phyloP scores from a whole-genome alignment of 805 yeast species.

The Candida ortonii region DNA sequence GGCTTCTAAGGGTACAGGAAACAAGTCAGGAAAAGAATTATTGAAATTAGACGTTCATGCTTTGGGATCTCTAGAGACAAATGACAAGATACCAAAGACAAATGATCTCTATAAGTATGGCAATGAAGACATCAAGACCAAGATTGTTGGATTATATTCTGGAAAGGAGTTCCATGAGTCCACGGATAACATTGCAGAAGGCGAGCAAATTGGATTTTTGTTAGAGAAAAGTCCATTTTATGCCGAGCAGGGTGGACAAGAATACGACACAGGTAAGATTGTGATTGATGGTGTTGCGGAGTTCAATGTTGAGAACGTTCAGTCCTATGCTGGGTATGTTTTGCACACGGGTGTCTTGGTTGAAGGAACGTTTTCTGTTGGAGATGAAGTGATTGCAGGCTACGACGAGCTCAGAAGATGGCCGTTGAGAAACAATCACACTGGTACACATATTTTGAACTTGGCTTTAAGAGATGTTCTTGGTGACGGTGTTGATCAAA shows the following conservation, averaged over 20 bases:
- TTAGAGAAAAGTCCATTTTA: slow-evolving; percentile 91
- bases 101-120: slow-evolving; percentile 81
- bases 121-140: slow-evolving; percentile 63
- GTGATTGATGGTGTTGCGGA: slow-evolving; percentile 85
- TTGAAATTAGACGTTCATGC: slow-evolving; percentile 91
- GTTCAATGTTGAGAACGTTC: slow-evolving; percentile 89
- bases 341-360: slow-evolving; percentile 85
- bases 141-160: slow-evolving; percentile 66
- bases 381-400: slow-evolving; percentile 75
- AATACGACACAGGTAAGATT: slow-evolving; percentile 88
- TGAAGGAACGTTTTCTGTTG: slow-evolving; percentile 72
- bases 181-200: slow-evolving; percentile 33
- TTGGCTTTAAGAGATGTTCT: slow-evolving; percentile 81
- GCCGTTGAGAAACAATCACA: slow-evolving; percentile 96
- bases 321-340: slow-evolving; percentile 89
- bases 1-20: slow-evolving; percentile 88
- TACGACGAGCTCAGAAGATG: slow-evolving; percentile 92
- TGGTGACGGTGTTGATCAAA: slow-evolving; percentile 89
- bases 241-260: slow-evolving; percentile 99
- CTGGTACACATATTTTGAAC: slow-evolving; percentile 95
- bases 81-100: slow-evolving; percentile 67
- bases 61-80: slow-evolving; percentile 63
- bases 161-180: slow-evolving; percentile 59
- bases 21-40: slow-evolving; percentile 50
- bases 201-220: slow-evolving; percentile 69